Conservation (phyloP, 441 rosid species). For the Adansonia gregorii region DNA sequence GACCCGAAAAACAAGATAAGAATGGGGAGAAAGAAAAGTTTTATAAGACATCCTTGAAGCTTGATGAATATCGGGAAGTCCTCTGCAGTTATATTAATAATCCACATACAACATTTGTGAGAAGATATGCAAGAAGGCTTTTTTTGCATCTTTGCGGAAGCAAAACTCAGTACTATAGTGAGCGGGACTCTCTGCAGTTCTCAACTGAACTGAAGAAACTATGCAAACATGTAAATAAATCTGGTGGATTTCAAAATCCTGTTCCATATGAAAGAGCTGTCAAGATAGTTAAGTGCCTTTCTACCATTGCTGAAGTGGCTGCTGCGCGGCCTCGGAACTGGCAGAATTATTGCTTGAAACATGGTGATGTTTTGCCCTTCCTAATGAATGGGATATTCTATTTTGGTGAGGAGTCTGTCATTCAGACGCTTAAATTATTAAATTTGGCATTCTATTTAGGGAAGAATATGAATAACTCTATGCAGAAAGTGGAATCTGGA, state of each 20-base stretch:
- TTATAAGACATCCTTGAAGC: slow-evolving; percentile 68
- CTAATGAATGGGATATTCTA: slow-evolving; percentile 77
- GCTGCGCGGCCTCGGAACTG: slow-evolving; percentile 96
- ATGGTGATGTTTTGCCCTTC: slow-evolving; percentile 83
- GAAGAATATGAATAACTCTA: slow-evolving; percentile 69
- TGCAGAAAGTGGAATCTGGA: slow-evolving; percentile 72
- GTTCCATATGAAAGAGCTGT: slow-evolving; percentile 93
- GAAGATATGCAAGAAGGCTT: slow-evolving; percentile 97
- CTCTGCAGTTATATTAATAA: slow-evolving; percentile 97
- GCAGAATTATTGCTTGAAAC: slow-evolving; percentile 97
- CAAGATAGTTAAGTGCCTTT: slow-evolving; percentile 89
- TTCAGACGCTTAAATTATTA: slow-evolving; percentile 89
- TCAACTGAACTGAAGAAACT: slow-evolving; percentile 87
- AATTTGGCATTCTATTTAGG: slow-evolving; percentile 92
- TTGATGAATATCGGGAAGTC: slow-evolving; percentile 96
- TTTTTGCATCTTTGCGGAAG: slow-evolving; percentile 98
- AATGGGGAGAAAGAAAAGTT: slow-evolving; percentile 87
- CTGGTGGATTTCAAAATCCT: slow-evolving; percentile 88
- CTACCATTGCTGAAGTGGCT: slow-evolving; percentile 96
- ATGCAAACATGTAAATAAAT: slow-evolving; percentile 86
- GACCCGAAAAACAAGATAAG: slow-evolving; percentile 99
- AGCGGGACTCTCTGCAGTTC: slow-evolving; percentile 97
- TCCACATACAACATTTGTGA: slow-evolving; percentile 91
- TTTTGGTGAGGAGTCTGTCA: slow-evolving; percentile 93
- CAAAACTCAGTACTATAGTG: slow-evolving; percentile 94